A percentile compares a stretch with the other conserved stretches of the same genome.
These are phyloP conservation scores for Thraustotheca clavata DNA, from an alignment of 352 stramenopile species.

Conservation along the genomic window DNA sequence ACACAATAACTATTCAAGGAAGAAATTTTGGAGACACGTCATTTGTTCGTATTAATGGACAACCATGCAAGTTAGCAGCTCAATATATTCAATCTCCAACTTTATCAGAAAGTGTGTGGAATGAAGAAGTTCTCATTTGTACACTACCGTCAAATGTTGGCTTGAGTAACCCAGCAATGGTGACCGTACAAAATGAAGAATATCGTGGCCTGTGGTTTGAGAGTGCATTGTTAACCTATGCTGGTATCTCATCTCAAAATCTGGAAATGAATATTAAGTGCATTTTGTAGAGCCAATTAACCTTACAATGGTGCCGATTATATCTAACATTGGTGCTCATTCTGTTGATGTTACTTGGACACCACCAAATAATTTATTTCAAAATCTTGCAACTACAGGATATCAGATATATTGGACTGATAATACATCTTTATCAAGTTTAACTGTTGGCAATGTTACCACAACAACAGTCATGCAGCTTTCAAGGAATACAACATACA, in stretches of 20 bases:
- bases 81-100: background rate
- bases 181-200: conserved; percentile 54
- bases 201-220: conserved; percentile 53
- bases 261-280: background rate
- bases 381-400: conserved; percentile 72
- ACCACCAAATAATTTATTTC: conserved; percentile 46
- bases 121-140: conserved; percentile 64
- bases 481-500: conserved; percentile 44
- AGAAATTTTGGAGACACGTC: conserved; percentile 63
- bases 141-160: conserved; percentile 47
- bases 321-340: conserved; percentile 72
- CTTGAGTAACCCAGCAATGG: conserved; percentile 35
- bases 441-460: conserved; percentile 85
- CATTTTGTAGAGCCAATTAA: conserved; percentile 27
- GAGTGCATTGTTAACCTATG: conserved; percentile 57
- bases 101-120: conserved; percentile 35
- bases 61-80: conserved; percentile 53
- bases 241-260: background rate
- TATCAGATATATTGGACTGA: conserved; percentile 62
- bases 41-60: conserved; percentile 56
- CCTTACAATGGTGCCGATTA: conserved; percentile 26
- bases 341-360: conserved; percentile 80
- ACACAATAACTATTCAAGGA: conserved; percentile 49
- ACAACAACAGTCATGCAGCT: conserved; percentile 81
- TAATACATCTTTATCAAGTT: conserved; percentile 30